phyloP scores from a whole-genome alignment of 257 asterid genomes.

The Datura wrightii region DNA sequence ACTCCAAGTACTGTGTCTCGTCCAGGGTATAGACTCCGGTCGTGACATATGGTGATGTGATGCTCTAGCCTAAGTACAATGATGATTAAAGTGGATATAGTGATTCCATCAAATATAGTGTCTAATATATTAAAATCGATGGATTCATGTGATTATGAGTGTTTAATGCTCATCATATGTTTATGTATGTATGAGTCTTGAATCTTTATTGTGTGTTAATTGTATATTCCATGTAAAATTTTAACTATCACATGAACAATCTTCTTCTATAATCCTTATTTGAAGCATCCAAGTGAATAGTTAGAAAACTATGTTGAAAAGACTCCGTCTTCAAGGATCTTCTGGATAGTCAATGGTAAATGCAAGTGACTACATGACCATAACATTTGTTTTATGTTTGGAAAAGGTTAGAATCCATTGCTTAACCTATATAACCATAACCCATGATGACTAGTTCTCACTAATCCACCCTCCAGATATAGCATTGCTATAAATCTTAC shows the following conservation, averaged over 20 bases:
- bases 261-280: not conserved
- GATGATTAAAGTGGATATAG: conserved; percentile 63
- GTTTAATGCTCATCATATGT: not conserved
- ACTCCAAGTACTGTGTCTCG: no score
- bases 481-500: not conserved
- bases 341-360: not conserved
- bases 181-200: not conserved
- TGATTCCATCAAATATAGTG: conserved; percentile 55
- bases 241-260: not conserved
- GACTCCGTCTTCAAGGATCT: not conserved
- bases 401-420: not conserved
- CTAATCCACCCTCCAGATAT: not conserved
- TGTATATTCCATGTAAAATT: not conserved
- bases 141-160: not conserved
- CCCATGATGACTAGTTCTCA: not conserved
- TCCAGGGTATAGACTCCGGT: no score
- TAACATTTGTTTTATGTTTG: no score
- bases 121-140: conserved; percentile 31
- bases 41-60: conserved; percentile 58
- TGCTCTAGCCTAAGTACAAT: conserved; percentile 68
- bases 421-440: conserved; percentile 47
- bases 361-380: not conserved
- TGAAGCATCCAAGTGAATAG: not conserved
- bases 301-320: not conserved
- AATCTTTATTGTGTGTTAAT: not conserved